Base-by-base conservation (phyloP, 148 eudicot genomes). In the Rhododendron vialii region DNA sequence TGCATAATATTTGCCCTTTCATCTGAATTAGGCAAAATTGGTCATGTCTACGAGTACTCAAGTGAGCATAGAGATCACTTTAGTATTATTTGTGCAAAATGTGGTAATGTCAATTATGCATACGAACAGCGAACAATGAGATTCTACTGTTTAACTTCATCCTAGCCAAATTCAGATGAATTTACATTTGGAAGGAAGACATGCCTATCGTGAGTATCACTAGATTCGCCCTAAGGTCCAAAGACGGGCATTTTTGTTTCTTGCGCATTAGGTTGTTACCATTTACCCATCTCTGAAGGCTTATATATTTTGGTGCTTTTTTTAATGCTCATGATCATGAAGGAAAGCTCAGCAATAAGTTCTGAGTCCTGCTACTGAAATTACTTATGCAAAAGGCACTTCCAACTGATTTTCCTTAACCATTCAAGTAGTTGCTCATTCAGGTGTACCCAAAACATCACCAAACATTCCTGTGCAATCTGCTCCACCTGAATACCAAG, bases 401-500 rank as follows among this genome's bases (percentile, higher is more conserved):
- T 41, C 18, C 20, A 11, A 73, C 61, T 22, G 28, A 80, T 12
- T 74, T 30, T 76, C 30, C 78, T 82, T 71, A 14, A 76, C 8
- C 74, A 43, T 79, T 22, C 53, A 41, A 50, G 26, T 51, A 84
- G 84, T 84, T 45, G 75, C 80, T 87, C 77, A 83, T 85, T 83
- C 87, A 91, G 92, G 90, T 85, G 88, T 89, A 35, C 51, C 84
- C 81, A 87, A 81, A 85, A 81, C 33, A 83, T 84, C 82, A 63
- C 48, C 85, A 63, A 76, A 83, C 55, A 83, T 84, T 61, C 47
- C 86, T 8, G 51, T 79, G 76, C 89, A 86, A 78, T 83, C 85
- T 69, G 41, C 90, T 87, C 80, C 87, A 82, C 84, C 89, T 47
- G 91, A 89, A 10, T 86, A 88, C 83, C 89, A 85, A 80, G 92